A percentile compares a stretch with the other conserved stretches of the same genome.
These are phyloP conservation scores for Luffa acutangula DNA, from an alignment of 306 rosid genomes.

Conservation along the genomic window DNA sequence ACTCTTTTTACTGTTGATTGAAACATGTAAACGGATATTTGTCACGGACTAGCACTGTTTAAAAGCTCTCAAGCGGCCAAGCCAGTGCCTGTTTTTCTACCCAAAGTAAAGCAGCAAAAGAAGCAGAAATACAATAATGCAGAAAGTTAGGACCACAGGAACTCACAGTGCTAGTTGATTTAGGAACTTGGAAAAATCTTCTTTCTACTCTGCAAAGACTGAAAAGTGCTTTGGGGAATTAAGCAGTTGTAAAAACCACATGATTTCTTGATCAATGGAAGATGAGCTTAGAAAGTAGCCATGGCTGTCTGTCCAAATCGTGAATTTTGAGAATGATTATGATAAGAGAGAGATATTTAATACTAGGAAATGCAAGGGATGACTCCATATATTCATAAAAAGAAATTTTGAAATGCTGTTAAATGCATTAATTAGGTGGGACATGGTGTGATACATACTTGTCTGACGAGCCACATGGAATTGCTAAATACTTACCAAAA, in stretches of 20 bases:
- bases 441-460: neutral
- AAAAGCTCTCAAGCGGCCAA: neutral
- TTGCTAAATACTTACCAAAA: neutral
- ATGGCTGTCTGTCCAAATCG: neutral
- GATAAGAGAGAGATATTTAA: neutral
- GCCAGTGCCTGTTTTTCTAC: neutral
- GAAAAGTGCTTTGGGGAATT: slow-evolving; percentile 45
- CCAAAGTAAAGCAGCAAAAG: neutral
- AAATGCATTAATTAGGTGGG: neutral
- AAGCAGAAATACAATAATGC: neutral
- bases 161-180: slow-evolving; percentile 24
- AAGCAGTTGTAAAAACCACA: neutral
- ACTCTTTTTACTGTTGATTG: slow-evolving; percentile 4
- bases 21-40: neutral
- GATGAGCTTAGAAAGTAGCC: slow-evolving; percentile 25
- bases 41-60: neutral
- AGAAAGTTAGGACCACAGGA: neutral
- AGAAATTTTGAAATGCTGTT: neutral
- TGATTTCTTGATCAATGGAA: slow-evolving; percentile 20
- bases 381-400: neutral
- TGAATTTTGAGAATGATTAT: neutral
- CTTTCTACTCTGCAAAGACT: slow-evolving; percentile 31
- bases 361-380: neutral
- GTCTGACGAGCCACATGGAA: neutral
- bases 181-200: slow-evolving; percentile 36